Base-by-base conservation (phyloP, 2,329 filamentous ascomycete species). In the Iodosphaeria phyllophila region DNA sequence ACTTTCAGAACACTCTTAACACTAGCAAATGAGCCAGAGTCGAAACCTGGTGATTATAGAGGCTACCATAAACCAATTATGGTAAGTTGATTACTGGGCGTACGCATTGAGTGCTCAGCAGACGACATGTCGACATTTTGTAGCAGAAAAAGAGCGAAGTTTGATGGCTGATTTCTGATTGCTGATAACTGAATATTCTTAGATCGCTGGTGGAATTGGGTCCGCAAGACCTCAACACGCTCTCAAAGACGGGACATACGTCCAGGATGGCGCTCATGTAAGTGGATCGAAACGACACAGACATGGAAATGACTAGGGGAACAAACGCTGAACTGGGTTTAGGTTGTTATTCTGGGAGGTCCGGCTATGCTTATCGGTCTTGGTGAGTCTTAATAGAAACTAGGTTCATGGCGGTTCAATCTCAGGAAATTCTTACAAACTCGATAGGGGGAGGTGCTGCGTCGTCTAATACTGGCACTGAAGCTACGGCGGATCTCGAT, bases 301-400 rank as follows among this genome's bases (percentile, higher is more conserved):
- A n/a, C n/a, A n/a, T n/a, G n/a, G n/a, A n/a, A n/a, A n/a, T n/a
- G n/a, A n/a, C n/a, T n/a, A n/a, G n/a, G n/a, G n/a, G 23, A 16
- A 24, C 22, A 75, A n/a, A n/a, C n/a, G n/a, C n/a, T n/a, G n/a
- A n/a, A n/a, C n/a, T n/a, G n/a, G n/a, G n/a, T n/a, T n/a, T n/a
- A n/a, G n/a, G n/a, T n/a, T n/a, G n/a, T 98, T 35, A 86, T 95
- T 13, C 71, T 98, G 11, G 89, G 89, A 40, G 89, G 89, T 0
- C 89, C 89, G 18, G 86, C 86, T 8, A 98, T 98, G 89, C 62
- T 98, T 18, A 95, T 98, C 42, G 89, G 89, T 19, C 71, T 98
- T 26, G 89, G 89, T 22, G 5, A 26, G 24, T 20, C 16, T n/a
- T n/a, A n/a, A n/a, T n/a, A n/a, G n/a, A n/a, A n/a, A n/a, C n/a